Base-by-base conservation (phyloP, 2,329 filamentous ascomycete genomes). In the Aspergillus cejpii region DNA sequence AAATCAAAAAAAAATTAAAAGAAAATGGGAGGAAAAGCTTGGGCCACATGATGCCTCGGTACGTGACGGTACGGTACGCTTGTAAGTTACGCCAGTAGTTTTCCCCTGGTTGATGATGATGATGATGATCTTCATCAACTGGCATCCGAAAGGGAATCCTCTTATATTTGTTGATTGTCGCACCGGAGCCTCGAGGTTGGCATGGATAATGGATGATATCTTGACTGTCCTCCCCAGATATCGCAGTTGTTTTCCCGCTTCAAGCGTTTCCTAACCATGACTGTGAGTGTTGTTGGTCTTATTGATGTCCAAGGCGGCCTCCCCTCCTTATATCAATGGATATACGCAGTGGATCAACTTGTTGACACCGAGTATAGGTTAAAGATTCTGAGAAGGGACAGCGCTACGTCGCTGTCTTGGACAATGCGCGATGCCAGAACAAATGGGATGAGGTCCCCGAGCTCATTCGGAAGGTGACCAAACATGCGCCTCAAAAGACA, bases 391-490 rank as follows among this genome's bases (percentile, higher is more conserved):
- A 78, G 54, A 98, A 98, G 74, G 90, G 83, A 51, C 78, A 78
- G 56, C 80, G 83, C 64, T 97, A 97, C 69, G 78, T 95, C 56
- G 77, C 79, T 63, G 80, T 82, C 68, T 80, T 98, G 61, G 87
- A 97, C 66, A 78, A 83, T 56, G 89, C 88, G 54, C 85, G 92
- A 61, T 94, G 88, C 68, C 83, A 91, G 60, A 89, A 85, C 41
- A 83, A 83, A 65, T 98, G 92, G 92, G 76, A 81, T 55, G 81
- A 86, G 23, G 78, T 97, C 23, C 87, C 87, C 20, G 91, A 97
- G 71, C 78, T 94, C 52, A 83, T 92, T 59, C 82, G 91, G 65
- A 98, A 98, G 70, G 79, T 97, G 60, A 85, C 85, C 61, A 97
- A 98, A 69, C 91, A 98, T 77, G 87, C 89, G 57, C 84, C 89